Percentiles rank a stretch among this genome's conserved stretches.
phyloP scores from a whole-genome alignment of 1,284 basidiomycete species.

The Ustilago tritici region DNA sequence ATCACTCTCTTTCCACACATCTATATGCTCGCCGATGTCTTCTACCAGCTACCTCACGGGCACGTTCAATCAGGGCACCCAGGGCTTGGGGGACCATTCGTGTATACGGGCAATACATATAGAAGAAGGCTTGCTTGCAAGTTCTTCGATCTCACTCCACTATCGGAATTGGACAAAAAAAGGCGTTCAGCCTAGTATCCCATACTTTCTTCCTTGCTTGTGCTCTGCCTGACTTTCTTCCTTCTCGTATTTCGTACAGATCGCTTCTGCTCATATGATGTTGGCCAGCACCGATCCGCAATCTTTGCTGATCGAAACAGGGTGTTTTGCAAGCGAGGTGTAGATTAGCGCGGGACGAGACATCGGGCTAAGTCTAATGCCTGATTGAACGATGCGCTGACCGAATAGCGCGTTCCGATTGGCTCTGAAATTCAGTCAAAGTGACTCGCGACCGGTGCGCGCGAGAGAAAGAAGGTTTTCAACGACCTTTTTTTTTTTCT shows the following conservation, averaged over 20 bases:
- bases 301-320: too few relatives aligned
- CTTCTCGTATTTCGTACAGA: neutral
- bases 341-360: neutral
- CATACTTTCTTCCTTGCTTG: neutral
- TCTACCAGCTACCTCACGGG: constrained; percentile 26
- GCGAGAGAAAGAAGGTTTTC: constrained; percentile 13
- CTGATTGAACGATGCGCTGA: constrained; percentile 19
- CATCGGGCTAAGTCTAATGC: neutral
- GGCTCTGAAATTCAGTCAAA: constrained; percentile 12
- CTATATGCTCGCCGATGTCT: constrained; percentile 52
- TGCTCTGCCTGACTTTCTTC: neutral
- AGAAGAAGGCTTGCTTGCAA: constrained; percentile 21
- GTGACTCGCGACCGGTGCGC: neutral
- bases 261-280: neutral
- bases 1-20: constrained; percentile 5
- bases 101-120: constrained; percentile 40
- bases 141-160: constrained; percentile 10
- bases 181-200: constrained; percentile 21
- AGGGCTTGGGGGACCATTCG: constrained; percentile 44
- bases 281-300: too few relatives aligned
- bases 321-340: neutral
- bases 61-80: constrained; percentile 19
- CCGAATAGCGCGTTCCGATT: constrained; percentile 27
- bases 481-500: constrained; percentile 7
- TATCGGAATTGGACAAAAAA: constrained; percentile 20